Evolutionary conservation across 129 eudicot genomes (phyloP).

Genomic region (Silybum marianum): DNA sequence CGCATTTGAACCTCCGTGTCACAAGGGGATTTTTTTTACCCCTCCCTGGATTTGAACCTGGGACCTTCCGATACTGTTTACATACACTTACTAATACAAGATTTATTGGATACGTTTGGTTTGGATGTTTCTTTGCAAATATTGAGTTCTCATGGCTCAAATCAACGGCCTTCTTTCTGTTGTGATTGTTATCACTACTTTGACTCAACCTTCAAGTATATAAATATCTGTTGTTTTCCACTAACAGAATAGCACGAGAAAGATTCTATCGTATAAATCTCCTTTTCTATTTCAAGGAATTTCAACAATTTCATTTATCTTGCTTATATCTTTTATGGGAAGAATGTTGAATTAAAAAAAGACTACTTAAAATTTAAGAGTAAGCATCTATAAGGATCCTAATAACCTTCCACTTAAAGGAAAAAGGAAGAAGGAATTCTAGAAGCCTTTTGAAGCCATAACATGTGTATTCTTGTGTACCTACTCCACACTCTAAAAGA

Average conservation of each 20-base stretch:
- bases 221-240: conserved; percentile 8
- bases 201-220: background rate
- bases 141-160: background rate
- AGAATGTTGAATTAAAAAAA: background rate
- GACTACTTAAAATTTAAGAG: background rate
- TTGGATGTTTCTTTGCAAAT: background rate
- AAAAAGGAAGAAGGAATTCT: conserved; percentile 12
- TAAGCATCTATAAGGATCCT: background rate
- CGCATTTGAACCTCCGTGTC: no score
- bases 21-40: no score
- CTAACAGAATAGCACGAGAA: background rate
- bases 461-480: background rate
- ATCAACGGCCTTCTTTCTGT: background rate
- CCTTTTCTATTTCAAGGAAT: background rate
- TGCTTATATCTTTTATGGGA: background rate
- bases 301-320: background rate
- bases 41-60: no score
- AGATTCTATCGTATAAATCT: background rate
- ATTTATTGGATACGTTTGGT: background rate
- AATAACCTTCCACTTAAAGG: conserved; percentile 9
- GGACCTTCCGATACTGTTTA: no score
- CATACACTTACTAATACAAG: background rate
- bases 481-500: background rate
- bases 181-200: conserved; percentile 5
- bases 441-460: conserved; percentile 32